These are phyloP conservation scores for Fagopyrum homotropicum DNA, from an alignment of 148 eudicot genomes.

Conservation along the genomic window DNA sequence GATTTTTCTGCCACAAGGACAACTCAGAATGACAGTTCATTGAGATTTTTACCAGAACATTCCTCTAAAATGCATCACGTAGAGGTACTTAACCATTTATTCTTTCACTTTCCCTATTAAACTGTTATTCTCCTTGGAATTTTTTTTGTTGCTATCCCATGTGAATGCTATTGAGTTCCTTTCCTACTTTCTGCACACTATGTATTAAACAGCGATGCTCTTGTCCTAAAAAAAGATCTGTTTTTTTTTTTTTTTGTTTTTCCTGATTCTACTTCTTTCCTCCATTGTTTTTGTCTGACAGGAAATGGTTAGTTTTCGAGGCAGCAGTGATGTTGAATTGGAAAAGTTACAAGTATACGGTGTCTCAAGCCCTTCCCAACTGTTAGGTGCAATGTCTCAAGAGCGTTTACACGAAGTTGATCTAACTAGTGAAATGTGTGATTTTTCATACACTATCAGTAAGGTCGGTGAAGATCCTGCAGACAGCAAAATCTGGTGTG, in stretches of 20 bases:
- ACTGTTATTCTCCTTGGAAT: neutral
- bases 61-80: constrained; percentile 21
- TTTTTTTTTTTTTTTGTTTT: neutral
- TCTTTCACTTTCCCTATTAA: constrained; percentile 1
- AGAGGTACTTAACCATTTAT: constrained; percentile 43
- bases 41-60: constrained; percentile 21
- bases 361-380: neutral
- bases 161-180: neutral
- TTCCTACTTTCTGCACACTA: neutral
- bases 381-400: neutral
- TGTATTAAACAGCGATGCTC: neutral
- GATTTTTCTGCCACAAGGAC: constrained; percentile 19
- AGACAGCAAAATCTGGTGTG: neutral
- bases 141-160: constrained; percentile 6
- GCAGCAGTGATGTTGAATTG: constrained; percentile 11
- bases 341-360: neutral
- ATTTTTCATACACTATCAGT: neutral
- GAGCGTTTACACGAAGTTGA: neutral
- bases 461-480: neutral
- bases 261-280: neutral
- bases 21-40: constrained; percentile 15
- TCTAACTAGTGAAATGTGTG: neutral
- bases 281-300: constrained; percentile 18
- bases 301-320: constrained; percentile 23
- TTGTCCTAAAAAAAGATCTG: neutral